These are phyloP conservation scores for Aspergillus pseudonomiae DNA, from an alignment of 2,329 filamentous ascomycete genomes.

Conservation along the genomic window DNA sequence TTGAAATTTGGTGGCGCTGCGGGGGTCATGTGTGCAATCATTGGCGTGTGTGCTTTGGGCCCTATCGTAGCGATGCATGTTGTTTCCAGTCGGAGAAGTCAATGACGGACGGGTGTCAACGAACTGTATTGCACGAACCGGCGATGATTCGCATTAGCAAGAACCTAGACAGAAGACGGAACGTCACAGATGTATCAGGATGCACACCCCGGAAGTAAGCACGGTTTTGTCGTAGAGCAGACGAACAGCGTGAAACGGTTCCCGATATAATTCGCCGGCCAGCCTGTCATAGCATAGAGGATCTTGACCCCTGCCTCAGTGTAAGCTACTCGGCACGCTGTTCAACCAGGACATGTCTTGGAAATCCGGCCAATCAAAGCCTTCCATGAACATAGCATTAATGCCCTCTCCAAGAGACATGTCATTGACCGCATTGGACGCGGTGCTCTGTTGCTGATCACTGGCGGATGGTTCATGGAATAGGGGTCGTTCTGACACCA, in stretches of 20 bases:
- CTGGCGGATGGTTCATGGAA: slow-evolving; percentile 4
- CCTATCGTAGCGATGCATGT: slow-evolving; percentile 37
- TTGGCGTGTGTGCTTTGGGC: slow-evolving; percentile 36
- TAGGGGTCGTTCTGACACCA: slow-evolving; percentile 24
- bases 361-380: slow-evolving; percentile 33
- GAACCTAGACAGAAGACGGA: neutral
- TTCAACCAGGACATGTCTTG: slow-evolving; percentile 40
- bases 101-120: neutral
- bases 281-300: neutral
- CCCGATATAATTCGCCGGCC: neutral
- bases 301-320: slow-evolving; percentile 13
- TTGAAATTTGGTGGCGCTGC: slow-evolving; percentile 38
- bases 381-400: slow-evolving; percentile 27
- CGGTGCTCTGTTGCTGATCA: neutral
- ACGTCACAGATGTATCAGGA: neutral
- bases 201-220: neutral
- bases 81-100: slow-evolving; percentile 11
- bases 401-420: slow-evolving; percentile 33
- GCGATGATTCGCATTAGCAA: neutral
- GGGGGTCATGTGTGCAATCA: slow-evolving; percentile 41
- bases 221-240: neutral
- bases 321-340: slow-evolving; percentile 36
- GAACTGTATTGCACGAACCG: neutral
- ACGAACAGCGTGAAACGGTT: too few relatives aligned
- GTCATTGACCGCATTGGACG: slow-evolving; percentile 20